These are phyloP conservation scores for Plasmodium malariae DNA, from an alignment of 169 alveolate species.

Conservation along the genomic window DNA sequence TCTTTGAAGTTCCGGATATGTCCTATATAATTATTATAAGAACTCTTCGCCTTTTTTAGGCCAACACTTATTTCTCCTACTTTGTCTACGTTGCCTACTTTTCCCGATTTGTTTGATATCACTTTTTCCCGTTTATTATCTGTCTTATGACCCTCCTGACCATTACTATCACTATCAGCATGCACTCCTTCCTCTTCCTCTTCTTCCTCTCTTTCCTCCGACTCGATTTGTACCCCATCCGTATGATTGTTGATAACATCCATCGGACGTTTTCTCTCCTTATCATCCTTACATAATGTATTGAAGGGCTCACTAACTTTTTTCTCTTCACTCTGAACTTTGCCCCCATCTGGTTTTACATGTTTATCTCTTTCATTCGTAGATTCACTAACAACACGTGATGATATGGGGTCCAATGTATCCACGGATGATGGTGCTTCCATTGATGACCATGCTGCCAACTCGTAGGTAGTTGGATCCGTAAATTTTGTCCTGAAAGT, in stretches of 20 bases:
- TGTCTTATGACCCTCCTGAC: background rate
- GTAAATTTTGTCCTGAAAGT: conserved; percentile 26
- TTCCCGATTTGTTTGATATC: no score
- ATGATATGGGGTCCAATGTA: no score
- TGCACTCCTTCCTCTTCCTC: background rate
- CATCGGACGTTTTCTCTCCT: no score
- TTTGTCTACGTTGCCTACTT: background rate
- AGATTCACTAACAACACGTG: no score
- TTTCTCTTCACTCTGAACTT: background rate
- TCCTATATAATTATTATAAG: conserved; percentile 58
- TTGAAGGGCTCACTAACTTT: no score
- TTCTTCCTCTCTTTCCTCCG: no score
- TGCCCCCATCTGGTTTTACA: background rate
- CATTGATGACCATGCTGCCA: background rate
- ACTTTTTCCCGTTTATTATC: no score
- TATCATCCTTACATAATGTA: no score
- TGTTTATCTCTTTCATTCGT: background rate
- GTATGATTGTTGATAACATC: no score
- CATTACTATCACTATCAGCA: no score
- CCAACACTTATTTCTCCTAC: background rate
- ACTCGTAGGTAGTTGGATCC: conserved; percentile 21
- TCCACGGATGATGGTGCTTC: background rate
- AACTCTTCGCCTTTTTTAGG: background rate
- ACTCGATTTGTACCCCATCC: no score
- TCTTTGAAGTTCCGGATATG: conserved; percentile 66